A percentile compares a stretch with the other conserved stretches of the same genome.
phyloP scores from a whole-genome alignment of 306 rosid species.

The Cucurbita argyrosperma region DNA sequence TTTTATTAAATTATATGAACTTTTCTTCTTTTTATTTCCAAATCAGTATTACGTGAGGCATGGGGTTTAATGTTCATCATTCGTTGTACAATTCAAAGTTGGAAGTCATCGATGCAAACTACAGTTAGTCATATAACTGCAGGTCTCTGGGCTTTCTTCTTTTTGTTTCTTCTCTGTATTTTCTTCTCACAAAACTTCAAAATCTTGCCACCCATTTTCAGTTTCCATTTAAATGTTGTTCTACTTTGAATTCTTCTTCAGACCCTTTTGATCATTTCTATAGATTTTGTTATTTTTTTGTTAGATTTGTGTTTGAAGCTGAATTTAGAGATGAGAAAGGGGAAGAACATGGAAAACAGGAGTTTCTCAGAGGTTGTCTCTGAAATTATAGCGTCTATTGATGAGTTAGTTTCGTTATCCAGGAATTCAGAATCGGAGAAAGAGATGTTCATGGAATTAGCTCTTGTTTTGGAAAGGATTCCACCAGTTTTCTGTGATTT shows the following conservation, averaged over 20 bases:
- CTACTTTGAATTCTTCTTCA: not conserved
- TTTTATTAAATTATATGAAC: no score
- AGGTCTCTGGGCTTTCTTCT: not conserved
- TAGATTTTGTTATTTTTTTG: not conserved
- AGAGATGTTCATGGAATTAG: conserved; percentile 31
- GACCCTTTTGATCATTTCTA: not conserved
- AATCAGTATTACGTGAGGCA: not conserved
- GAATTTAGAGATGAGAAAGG: not conserved
- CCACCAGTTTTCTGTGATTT: conserved; percentile 43
- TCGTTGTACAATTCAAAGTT: not conserved
- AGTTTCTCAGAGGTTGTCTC: conserved; percentile 25
- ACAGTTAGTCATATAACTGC: not conserved
- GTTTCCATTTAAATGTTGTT: not conserved
- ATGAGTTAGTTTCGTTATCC: conserved; percentile 42
- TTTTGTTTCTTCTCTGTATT: not conserved
- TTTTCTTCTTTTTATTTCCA: not conserved
- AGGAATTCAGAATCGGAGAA: conserved; percentile 26
- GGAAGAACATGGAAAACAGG: conserved; percentile 21
- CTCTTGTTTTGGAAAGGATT: conserved; percentile 36
- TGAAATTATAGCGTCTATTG: conserved; percentile 12
- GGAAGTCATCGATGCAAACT: not conserved
- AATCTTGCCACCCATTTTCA: not conserved
- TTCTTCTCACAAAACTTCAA: not conserved
- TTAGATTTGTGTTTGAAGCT: not conserved
- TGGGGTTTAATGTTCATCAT: not conserved